Evolutionary conservation across 169 alveolate genomes (phyloP), one percentile per base, ranked within the genome.

Genomic region (Eimeria nieschulzi): DNA sequence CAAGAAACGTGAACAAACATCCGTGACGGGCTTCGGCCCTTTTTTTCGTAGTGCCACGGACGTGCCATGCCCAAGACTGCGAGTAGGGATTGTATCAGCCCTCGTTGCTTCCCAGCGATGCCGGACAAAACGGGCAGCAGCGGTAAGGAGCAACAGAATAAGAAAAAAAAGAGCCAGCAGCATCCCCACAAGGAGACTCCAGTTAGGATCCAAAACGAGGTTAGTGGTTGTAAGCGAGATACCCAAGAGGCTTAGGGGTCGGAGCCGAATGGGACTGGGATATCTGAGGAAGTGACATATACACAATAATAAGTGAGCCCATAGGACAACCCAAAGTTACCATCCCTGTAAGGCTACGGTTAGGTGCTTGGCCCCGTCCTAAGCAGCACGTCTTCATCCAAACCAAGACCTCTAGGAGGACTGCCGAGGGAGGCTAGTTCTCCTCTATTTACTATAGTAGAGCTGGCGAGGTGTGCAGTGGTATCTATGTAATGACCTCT

Each of bases 221-320:
- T 51, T 61, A 63, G 12, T 63, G 13, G 90, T 82, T 55, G 23
- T 7, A n/a, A 82, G 90, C 21, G 90, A 82, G n/a, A 82, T 63
- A n/a, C 78, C 90, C 90, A 82, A 56, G 25, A 82, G 90, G n/a
- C 90, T 63, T n/a, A 82, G 78, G 1, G 75, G 79, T 8, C 90
- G 90, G 23, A 82, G 66, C 12, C 90, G 90, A 63, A 61, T 82
- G 33, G 90, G 90, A 82, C 78, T 82, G 25, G 90, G 90, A 23
- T 63, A 61, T 63, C 90, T 82, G 78, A 25, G 33, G 46, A 33
- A 33, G 46, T 3, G 46, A 33, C 46, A 33, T 33, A 3, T 33
- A 33, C 46, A 33, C 46, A 33, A 33, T 33, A 3, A 33, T 33
- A 33, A 33, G 46, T 33, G 46, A 33, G 46, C 46, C 46, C 6